phyloP scores from a whole-genome alignment of 805 yeast genomes.

The Starmera caribaea region DNA sequence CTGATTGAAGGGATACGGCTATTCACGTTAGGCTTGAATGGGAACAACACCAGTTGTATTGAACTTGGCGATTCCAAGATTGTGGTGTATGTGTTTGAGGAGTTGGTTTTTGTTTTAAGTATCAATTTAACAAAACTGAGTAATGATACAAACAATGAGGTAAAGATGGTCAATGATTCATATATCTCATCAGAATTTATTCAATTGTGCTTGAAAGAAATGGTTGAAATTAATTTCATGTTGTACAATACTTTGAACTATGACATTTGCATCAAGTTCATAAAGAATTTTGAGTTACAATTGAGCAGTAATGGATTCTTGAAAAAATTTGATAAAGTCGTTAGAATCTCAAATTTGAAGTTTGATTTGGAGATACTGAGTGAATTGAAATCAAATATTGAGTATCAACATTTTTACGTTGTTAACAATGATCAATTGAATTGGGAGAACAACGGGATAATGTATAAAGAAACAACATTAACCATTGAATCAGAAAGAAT shows the following conservation, averaged over 20 bases:
- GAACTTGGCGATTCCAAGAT: conserved; percentile 16
- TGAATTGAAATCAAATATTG: conserved; percentile 6
- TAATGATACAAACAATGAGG: background rate
- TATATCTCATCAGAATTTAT: too few species aligned
- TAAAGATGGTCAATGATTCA: too few species aligned
- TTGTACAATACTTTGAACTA: too few species aligned
- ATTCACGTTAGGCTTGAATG: conserved; percentile 13
- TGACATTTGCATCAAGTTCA: conserved; percentile 24
- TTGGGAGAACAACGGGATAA: conserved; percentile 11
- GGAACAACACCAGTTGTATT: conserved; percentile 2
- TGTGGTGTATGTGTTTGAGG: conserved; percentile 5
- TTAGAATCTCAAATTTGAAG: conserved; percentile 19
- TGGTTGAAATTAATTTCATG: conserved; percentile 8
- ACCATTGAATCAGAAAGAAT: conserved; percentile 3
- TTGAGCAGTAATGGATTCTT: conserved; percentile 25
- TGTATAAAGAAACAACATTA: conserved; percentile 9
- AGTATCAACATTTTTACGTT: too few species aligned
- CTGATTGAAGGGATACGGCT: conserved; percentile 29
- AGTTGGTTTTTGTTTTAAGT: background rate
- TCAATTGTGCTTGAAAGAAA: conserved; percentile 7
- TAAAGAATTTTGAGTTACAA: conserved; percentile 17
- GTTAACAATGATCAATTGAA: conserved; percentile 1
- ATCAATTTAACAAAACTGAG: background rate
- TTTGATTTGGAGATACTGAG: conserved; percentile 1
- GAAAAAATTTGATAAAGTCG: conserved; percentile 18